Evolutionary conservation across 495 filamentous ascomycete genomes (phyloP), one percentile per base, ranked within the genome.

Genomic region (Penicillium pancosmium): DNA sequence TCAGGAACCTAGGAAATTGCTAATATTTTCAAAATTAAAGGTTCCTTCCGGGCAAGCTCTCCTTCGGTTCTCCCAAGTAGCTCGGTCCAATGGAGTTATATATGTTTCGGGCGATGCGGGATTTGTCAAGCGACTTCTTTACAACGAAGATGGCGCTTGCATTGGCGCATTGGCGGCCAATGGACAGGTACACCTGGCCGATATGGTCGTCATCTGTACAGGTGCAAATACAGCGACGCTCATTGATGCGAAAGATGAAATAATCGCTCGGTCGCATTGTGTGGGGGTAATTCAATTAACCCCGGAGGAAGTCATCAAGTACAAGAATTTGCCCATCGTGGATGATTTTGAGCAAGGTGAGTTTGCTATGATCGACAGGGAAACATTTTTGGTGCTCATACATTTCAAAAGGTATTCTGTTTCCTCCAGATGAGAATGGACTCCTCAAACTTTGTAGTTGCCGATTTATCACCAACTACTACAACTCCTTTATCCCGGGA

Each of bases 291-390:
- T 54, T 27, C 51, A 54, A 16, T 41, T 54, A 34, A 54, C 51
- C 2, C 51, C 51, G 1, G 51, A 54, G 3, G 51, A 54, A 36
- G 35, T 25, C 1, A 36, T 15, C 19, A 41, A 54, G 10, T 54
- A 54, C 38, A 19, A 41, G 34, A 43, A 23, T n/a, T 38, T 54
- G 51, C 51, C 51, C 4, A 54, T 54, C 23, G 18, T 52, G 10
- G 50, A 52, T 35, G 25, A 52, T 34, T 52, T 52, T 5, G 50
- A 52, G 35, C 25, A 34, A 52, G 50, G 50, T 52, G 9, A n/a
- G 48, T 21, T n/a, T 27, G 18, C 48, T 8, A 31, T 31, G 23
- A 6, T 31, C 35, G 35, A 38, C 11, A 38, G 8, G 9, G 5
- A n/a, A 21, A 31, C 10, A n/a, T 50, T n/a, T 27, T 11, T n/a